Percentiles rank a stretch among this genome's conserved stretches.
These are phyloP conservation scores for Venturia carpophila DNA, from an alignment of 2,329 filamentous ascomycete species.

Conservation along the genomic window DNA sequence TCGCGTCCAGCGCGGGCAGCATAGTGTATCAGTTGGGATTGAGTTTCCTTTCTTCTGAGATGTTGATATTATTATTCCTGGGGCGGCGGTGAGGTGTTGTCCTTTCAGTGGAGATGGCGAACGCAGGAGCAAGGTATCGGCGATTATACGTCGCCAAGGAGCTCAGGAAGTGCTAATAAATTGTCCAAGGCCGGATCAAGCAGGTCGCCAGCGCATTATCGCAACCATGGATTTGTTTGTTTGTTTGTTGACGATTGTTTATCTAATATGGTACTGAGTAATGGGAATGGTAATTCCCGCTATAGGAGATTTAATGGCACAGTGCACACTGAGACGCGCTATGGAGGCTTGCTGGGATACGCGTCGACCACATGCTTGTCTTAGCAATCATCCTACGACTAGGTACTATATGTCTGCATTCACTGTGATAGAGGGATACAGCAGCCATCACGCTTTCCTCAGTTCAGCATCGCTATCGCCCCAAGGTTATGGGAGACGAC, in stretches of 20 bases:
- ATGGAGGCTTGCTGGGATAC: not conserved
- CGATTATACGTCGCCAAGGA: not conserved
- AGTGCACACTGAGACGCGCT: not conserved
- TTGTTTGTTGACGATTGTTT: not conserved
- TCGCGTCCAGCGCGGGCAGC: conserved; percentile 6
- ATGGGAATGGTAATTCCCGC: too few species aligned
- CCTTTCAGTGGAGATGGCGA: not conserved
- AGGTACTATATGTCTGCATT: too few species aligned
- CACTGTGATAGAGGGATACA: too few species aligned
- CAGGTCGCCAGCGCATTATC: not conserved
- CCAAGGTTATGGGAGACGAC: not conserved
- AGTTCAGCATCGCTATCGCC: not conserved
- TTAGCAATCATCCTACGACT: not conserved
- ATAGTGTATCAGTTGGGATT: not conserved
- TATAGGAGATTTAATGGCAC: not conserved
- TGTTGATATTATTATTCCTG: not conserved
- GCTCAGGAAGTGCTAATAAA: not conserved
- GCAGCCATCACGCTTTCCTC: too few species aligned
- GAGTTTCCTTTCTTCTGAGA: not conserved
- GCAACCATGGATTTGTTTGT: not conserved
- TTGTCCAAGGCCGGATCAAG: not conserved
- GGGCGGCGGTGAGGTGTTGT: conserved; percentile 1
- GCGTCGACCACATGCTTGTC: not conserved
- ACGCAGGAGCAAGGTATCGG: not conserved
- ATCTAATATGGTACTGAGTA: not conserved